phyloP scores from a whole-genome alignment of 495 filamentous ascomycete species.

The Xylaria intraflava region DNA sequence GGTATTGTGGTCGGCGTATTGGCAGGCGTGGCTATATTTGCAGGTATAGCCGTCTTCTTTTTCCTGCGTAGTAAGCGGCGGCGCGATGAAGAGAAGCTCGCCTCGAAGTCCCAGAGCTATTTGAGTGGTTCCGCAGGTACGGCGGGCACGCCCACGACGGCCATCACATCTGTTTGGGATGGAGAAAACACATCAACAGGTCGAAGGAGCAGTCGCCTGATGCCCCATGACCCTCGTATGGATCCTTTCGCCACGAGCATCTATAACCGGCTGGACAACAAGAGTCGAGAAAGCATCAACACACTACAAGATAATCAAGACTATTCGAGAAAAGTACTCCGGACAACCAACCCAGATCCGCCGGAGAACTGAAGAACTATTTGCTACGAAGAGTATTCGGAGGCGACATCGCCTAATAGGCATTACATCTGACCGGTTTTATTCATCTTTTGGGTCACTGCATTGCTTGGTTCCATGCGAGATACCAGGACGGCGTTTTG shows the following conservation, averaged over 20 bases:
- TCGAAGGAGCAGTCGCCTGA: constrained; percentile 41
- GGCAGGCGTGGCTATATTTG: constrained; percentile 20
- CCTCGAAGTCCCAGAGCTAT: constrained; percentile 19
- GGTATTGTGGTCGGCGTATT: constrained; percentile 40
- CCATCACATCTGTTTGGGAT: constrained; percentile 29
- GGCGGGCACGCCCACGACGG: constrained; percentile 29
- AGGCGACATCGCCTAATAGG: constrained; percentile 10
- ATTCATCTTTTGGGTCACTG: constrained; percentile 22
- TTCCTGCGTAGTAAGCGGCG: constrained; percentile 29
- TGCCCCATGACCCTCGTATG: constrained; percentile 51
- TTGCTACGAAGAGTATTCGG: neutral
- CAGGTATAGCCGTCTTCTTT: constrained; percentile 23
- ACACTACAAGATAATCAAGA: constrained; percentile 52
- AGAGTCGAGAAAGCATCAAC: constrained; percentile 48
- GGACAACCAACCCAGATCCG: constrained; percentile 48
- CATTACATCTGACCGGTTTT: constrained; percentile 2
- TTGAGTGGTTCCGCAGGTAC: constrained; percentile 35
- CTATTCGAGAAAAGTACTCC: constrained; percentile 49
- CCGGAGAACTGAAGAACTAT: constrained; percentile 19
- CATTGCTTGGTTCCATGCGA: constrained; percentile 31
- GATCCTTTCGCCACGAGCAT: constrained; percentile 44
- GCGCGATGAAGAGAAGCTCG: constrained; percentile 18
- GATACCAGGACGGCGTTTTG: constrained; percentile 38
- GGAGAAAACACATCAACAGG: constrained; percentile 31
- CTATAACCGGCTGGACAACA: constrained; percentile 40